phyloP scores from a whole-genome alignment of 2,329 filamentous ascomycete genomes.

The Diaporthe vaccinii region DNA sequence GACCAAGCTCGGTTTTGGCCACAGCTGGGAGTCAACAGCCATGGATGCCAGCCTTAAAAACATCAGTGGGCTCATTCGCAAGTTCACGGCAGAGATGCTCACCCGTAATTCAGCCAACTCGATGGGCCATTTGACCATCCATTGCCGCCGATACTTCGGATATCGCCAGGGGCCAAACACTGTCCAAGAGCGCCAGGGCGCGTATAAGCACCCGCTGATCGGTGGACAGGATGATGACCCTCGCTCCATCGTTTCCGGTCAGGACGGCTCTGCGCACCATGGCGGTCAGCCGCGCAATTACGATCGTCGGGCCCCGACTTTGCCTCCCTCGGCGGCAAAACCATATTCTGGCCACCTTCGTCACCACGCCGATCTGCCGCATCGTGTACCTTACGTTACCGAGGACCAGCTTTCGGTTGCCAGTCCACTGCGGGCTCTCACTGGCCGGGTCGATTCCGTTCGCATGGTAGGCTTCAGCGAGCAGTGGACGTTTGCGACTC shows the following conservation, averaged over 20 bases:
- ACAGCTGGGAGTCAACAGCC: slow-evolving; percentile 42
- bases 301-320: slow-evolving; percentile 21
- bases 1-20: slow-evolving; percentile 53
- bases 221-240: not conserved
- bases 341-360: slow-evolving; percentile 37
- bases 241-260: not conserved
- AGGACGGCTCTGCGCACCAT: not conserved
- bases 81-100: slow-evolving; percentile 46
- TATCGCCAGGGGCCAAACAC: slow-evolving; percentile 35
- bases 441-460: slow-evolving; percentile 48
- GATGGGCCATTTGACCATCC: slow-evolving; percentile 49
- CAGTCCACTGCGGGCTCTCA: slow-evolving; percentile 49
- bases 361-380: slow-evolving; percentile 29
- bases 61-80: slow-evolving; percentile 47
- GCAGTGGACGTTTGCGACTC: slow-evolving; percentile 46
- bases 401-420: slow-evolving; percentile 50
- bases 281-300: slow-evolving; percentile 26
- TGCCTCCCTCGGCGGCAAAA: slow-evolving; percentile 38
- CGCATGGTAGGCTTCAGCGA: slow-evolving; percentile 55
- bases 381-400: slow-evolving; percentile 48
- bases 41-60: slow-evolving; percentile 46
- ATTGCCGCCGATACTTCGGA: slow-evolving; percentile 54
- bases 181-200: not conserved
- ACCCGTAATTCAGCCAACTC: slow-evolving; percentile 45
- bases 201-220: slow-evolving; percentile 2